Conservation (phyloP, 2,329 filamentous ascomycete species). For the Penicillium occitanis region DNA sequence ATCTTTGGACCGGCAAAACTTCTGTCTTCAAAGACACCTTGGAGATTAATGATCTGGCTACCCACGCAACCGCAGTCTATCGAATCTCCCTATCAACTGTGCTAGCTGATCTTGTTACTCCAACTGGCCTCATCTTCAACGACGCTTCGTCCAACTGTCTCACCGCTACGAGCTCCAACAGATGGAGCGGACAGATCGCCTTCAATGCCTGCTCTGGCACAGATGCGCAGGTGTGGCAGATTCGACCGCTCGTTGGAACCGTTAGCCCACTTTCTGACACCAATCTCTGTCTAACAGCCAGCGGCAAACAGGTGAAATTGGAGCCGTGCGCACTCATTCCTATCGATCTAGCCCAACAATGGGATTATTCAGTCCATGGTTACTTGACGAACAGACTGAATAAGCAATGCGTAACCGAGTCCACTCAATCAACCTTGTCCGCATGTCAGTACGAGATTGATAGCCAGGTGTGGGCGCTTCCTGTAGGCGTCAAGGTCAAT, state of each 20-base stretch:
- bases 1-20: constrained; percentile 46
- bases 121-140: constrained; percentile 54
- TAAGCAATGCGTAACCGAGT: constrained; percentile 44
- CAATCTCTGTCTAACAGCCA: constrained; percentile 35
- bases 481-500: constrained; percentile 38
- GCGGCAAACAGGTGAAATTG: constrained; percentile 18
- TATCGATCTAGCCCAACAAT: constrained; percentile 35
- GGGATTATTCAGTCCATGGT: constrained; percentile 48
- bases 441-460: constrained; percentile 29
- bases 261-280: constrained; percentile 41
- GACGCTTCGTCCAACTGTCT: constrained; percentile 49
- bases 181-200: constrained; percentile 27
- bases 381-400: constrained; percentile 42
- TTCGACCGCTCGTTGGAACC: constrained; percentile 31
- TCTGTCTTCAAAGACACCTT: constrained; percentile 28
- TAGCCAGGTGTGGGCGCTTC: constrained; percentile 50
- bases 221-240: constrained; percentile 48
- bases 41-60: constrained; percentile 31
- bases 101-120: constrained; percentile 30
- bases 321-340: constrained; percentile 20
- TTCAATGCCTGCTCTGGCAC: constrained; percentile 42
- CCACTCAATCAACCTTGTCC: constrained; percentile 35
- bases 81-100: constrained; percentile 40
- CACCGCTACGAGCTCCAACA: constrained; percentile 29
- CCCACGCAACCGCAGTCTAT: constrained; percentile 46